Evolutionary conservation across 2,329 filamentous ascomycete genomes (phyloP), one percentile per base, ranked within the genome.

Genomic region (Alternaria postmessia): DNA sequence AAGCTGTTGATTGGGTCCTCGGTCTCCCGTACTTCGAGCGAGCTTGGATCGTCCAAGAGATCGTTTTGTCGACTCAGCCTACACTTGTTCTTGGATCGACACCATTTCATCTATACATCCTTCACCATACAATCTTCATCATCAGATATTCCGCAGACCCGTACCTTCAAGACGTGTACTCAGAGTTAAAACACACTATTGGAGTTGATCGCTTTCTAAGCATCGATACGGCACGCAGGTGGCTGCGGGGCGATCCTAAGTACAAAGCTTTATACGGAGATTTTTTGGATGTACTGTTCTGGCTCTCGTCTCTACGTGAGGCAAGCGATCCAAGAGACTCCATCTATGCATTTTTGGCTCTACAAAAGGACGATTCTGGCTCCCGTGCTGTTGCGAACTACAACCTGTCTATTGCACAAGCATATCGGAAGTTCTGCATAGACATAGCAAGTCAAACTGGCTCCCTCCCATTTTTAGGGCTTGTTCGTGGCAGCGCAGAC

Each of bases 41-140:
- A 18, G 36, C 49, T 28, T 51, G 49, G 36, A 41, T 51, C 6
- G 49, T 51, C 36, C 49, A 51, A 30, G 49, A 51, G 24, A 20
- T 51, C 22, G 34, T 38, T 18, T 16, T 51, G 7, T 51, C 34
- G 5, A 39, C 22, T 6, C 49, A 14, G 16, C 49, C 49, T 20
- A 51, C 49, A 4, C 14, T 51, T 9, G n/a, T 51, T 28, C 24
- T 51, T 41, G 34, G 36, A 38, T 28, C 36, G 9, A 51, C 36
- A 14, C 22, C 24, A 9, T 28, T 7, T 30, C 22, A 41, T 16
- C 11, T 51, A 0, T 41, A 20, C 49, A 26, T 41, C 18, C 49
- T 51, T 14, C 34, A 51, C 11, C 49, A 7, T 41, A 38, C 26
- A 11, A 41, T 51, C 16, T 30, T 51, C 26, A 12, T 41, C n/a